Base-by-base conservation (phyloP, 116 monocot genomes). In the Phalaenopsis hybrid region DNA sequence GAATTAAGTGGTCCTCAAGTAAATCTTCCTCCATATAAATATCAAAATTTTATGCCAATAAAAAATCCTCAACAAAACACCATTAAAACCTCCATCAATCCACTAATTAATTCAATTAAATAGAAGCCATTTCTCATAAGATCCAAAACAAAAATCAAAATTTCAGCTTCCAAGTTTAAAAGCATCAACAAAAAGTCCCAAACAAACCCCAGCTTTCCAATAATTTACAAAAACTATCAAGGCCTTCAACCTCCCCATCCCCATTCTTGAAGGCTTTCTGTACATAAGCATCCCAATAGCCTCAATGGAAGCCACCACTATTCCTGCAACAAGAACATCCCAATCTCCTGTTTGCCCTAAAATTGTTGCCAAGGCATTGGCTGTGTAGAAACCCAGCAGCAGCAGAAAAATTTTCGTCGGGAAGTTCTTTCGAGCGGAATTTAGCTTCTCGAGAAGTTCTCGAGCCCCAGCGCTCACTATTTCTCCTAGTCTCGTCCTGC, bases 301-400 rank as follows among this genome's bases (percentile, higher is more conserved):
- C 76, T 97, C 97, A 21, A 94, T 94, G 61, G 91, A 91, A 68
- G 92, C 90, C 12, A 94, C 97, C 10, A 94, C 91, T 9, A 97
- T 81, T 61, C 94, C 97, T 45, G 97, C 97, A 73, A 97, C 97
- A 44, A 97, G 76, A 6, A 97, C 94, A 84, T 97, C 97, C 97
- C 94, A 97, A 63, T 97, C 97, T 74, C 97, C 97, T 15, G 97
- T 97, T 83, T 97, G 97, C 12, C 97, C 97, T 69, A 97, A 82
- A 76, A 97, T 94, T 12, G 94, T 97, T 1, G 97, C 94, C 63
- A 97, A 79, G 16, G 97, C 97, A 73, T 97, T 97, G 33, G 94
- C 97, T 0, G 97, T 97, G 84, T 94, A 97, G 88, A 97, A 97
- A n/a, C 94, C 97, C 37, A 97, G 79, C 23, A 97, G 90, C 23